phyloP scores from a whole-genome alignment of 495 filamentous ascomycete species.

The Cercophora sp. region DNA sequence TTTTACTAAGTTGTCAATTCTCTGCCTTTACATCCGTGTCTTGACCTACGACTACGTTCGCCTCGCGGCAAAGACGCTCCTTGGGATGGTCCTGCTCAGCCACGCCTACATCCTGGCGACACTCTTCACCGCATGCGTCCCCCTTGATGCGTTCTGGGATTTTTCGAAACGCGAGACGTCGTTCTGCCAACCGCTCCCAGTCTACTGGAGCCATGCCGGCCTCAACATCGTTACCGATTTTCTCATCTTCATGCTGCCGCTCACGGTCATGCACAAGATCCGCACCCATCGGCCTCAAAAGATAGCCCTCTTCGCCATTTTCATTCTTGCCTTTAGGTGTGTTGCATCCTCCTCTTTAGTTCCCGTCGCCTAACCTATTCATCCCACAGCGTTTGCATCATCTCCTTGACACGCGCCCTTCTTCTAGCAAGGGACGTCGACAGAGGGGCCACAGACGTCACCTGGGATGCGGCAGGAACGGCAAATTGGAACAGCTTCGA shows the following conservation, averaged over 20 bases:
- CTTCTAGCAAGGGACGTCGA: conserved; percentile 37
- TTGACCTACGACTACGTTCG: conserved; percentile 23
- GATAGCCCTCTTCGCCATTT: conserved; percentile 16
- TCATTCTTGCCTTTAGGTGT: conserved; percentile 16
- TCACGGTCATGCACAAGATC: conserved; percentile 43
- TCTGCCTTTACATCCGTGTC: conserved; percentile 43
- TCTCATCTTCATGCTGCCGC: conserved; percentile 36
- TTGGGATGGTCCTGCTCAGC: conserved; percentile 25
- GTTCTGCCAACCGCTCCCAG: conserved; percentile 28
- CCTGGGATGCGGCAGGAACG: conserved; percentile 37
- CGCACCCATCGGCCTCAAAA: conserved; percentile 37
- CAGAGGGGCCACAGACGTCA: conserved; percentile 21
- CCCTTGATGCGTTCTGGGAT: conserved; percentile 29
- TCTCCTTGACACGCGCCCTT: conserved; percentile 25
- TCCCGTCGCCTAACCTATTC: neutral
- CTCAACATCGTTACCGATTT: conserved; percentile 39
- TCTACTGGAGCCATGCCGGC: conserved; percentile 33
- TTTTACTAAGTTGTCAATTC: conserved; percentile 37
- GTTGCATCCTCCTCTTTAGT: neutral
- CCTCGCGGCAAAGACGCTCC: conserved; percentile 2
- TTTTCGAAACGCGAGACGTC: conserved; percentile 6
- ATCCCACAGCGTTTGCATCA: conserved; percentile 17
- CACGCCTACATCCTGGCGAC: conserved; percentile 24
- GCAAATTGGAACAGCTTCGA: conserved; percentile 48
- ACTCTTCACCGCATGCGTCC: conserved; percentile 27